These are phyloP conservation scores for Physcomitrellopsis africana DNA, from an alignment of 225 moss, liverwort and hornwort genomes.

Conservation along the genomic window DNA sequence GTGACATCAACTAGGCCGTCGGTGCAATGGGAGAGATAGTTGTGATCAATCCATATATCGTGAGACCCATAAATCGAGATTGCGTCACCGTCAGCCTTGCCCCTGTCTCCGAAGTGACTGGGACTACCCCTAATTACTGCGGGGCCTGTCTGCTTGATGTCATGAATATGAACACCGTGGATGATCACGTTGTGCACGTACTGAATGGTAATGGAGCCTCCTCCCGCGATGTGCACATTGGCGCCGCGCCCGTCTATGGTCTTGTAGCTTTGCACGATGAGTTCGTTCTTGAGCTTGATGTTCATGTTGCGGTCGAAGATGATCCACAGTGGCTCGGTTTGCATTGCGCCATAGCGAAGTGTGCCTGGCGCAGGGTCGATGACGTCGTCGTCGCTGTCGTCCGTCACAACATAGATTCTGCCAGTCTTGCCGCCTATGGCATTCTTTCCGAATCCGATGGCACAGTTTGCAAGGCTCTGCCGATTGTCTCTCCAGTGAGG, in stretches of 20 bases:
- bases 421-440: constrained; percentile 60
- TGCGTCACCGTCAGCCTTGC: constrained; percentile 54
- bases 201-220: constrained; percentile 49
- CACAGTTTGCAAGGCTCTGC: constrained; percentile 52
- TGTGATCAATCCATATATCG: constrained; percentile 62
- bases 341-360: constrained; percentile 59
- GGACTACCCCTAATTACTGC: constrained; percentile 51
- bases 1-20: constrained; percentile 62
- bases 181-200: constrained; percentile 52
- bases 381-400: constrained; percentile 56
- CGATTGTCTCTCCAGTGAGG: constrained; percentile 48
- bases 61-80: constrained; percentile 47
- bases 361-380: constrained; percentile 46
- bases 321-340: constrained; percentile 58
- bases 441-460: constrained; percentile 54
- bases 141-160: constrained; percentile 57
- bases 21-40: constrained; percentile 39
- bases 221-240: constrained; percentile 58
- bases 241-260: constrained; percentile 59
- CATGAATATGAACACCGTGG: constrained; percentile 59
- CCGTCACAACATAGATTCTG: constrained; percentile 50
- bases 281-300: constrained; percentile 62
- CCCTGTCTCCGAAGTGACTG: constrained; percentile 45
- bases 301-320: constrained; percentile 61
- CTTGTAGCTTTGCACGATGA: constrained; percentile 63